Conservation (phyloP, 768 basidiomycete species). For the Tulasnella sp. region DNA sequence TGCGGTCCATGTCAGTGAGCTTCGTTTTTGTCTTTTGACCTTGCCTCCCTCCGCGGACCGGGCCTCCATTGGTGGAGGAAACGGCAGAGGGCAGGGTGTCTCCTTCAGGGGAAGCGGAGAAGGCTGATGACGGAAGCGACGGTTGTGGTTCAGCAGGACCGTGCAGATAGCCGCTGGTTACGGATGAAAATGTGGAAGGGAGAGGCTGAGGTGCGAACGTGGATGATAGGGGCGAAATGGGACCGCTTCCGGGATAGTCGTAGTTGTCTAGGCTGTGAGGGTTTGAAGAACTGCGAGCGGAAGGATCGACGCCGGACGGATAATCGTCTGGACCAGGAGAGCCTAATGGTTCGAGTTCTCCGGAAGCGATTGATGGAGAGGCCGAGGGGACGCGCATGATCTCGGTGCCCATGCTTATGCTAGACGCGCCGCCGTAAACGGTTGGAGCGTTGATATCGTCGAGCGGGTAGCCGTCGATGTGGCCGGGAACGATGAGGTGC, state of each 20-base stretch:
- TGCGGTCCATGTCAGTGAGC: conserved; percentile 66
- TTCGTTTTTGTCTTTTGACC: conserved; percentile 25
- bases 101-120: not conserved
- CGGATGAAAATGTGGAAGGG: conserved; percentile 9
- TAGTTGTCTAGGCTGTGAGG: conserved; percentile 10
- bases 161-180: conserved; percentile 14
- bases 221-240: conserved; percentile 13
- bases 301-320: not conserved
- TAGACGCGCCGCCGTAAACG: not conserved
- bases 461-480: conserved; percentile 1
- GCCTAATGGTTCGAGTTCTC: conserved; percentile 4
- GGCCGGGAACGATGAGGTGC: conserved; percentile 6
- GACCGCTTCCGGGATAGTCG: conserved; percentile 12
- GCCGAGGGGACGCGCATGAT: conserved; percentile 20
- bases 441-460: not conserved
- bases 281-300: conserved; percentile 12
- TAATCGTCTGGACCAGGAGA: conserved; percentile 15
- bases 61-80: not conserved
- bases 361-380: conserved; percentile 18
- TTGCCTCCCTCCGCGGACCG: not conserved
- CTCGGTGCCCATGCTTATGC: conserved; percentile 2
- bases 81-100: not conserved
- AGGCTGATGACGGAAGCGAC: not conserved
- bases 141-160: not conserved
- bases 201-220: conserved; percentile 6